Conservation (phyloP, 2,329 filamentous ascomycete species). For the Daldinia sp. region DNA sequence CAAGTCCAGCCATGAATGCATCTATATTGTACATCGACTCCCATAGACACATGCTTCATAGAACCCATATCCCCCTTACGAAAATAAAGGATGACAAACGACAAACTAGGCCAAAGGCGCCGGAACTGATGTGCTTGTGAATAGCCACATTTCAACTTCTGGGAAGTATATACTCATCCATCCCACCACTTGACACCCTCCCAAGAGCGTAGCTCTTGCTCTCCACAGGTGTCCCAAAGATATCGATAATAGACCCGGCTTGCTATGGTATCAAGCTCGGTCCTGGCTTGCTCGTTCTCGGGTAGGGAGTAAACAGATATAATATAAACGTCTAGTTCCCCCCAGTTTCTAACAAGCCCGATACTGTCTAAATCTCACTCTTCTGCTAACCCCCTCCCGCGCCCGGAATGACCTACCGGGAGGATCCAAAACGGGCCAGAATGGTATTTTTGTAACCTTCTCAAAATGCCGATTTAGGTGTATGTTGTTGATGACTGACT, state of each 20-base stretch:
- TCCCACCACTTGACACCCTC: slow-evolving; percentile 1
- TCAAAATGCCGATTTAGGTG: background rate
- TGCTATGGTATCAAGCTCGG: background rate
- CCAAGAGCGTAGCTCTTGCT: no score
- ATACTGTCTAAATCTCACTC: background rate
- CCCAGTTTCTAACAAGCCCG: background rate
- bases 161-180: slow-evolving; percentile 12
- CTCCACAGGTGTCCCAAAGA: background rate
- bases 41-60: slow-evolving; percentile 23
- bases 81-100: slow-evolving; percentile 8
- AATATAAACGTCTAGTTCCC: background rate
- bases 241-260: background rate
- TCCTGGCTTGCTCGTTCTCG: background rate
- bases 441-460: background rate
- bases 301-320: slow-evolving; percentile 2
- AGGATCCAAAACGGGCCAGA: background rate
- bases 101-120: background rate
- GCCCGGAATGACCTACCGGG: background rate
- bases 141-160: slow-evolving; percentile 7
- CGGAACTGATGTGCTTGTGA: background rate
- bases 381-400: background rate
- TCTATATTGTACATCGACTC: slow-evolving; percentile 25
- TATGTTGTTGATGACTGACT: background rate
- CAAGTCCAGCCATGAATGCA: slow-evolving; percentile 21
- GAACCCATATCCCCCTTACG: slow-evolving; percentile 20